Conservation (phyloP, 805 yeast species). For the Monosporozyma unispora region DNA sequence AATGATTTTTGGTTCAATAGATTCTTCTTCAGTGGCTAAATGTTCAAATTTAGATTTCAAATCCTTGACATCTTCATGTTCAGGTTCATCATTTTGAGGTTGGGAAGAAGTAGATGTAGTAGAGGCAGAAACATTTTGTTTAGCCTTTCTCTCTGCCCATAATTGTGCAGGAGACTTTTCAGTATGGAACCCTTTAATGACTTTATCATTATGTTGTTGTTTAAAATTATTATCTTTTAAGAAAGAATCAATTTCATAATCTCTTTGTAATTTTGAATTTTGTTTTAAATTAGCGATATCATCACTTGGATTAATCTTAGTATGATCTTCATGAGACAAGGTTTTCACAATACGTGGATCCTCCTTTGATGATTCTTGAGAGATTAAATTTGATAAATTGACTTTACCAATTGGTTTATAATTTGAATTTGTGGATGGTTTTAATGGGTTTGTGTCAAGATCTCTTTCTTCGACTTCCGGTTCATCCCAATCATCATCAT, state of each 20-base stretch:
- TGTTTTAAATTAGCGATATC: slow-evolving; percentile 32
- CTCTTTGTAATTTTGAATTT: slow-evolving; percentile 30
- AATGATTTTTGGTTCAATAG: slow-evolving; percentile 24
- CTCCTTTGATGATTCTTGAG: slow-evolving; percentile 34
- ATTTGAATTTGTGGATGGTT: slow-evolving; percentile 35
- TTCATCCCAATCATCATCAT: slow-evolving; percentile 38
- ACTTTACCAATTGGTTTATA: slow-evolving; percentile 59
- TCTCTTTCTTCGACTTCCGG: slow-evolving; percentile 42
- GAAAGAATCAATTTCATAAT: slow-evolving; percentile 29
- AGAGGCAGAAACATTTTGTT: not conserved
- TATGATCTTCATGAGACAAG: slow-evolving; percentile 4
- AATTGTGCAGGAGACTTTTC: slow-evolving; percentile 92
- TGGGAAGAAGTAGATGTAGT: not conserved
- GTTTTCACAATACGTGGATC: slow-evolving; percentile 31
- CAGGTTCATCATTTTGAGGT: slow-evolving; percentile 7
- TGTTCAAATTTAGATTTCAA: slow-evolving; percentile 34
- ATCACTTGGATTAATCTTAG: slow-evolving; percentile 19
- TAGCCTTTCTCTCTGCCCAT: slow-evolving; percentile 87
- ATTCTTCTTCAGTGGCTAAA: slow-evolving; percentile 13
- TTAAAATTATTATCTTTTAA: slow-evolving; percentile 9
- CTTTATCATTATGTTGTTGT: slow-evolving; percentile 27
- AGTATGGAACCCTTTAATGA: slow-evolving; percentile 51
- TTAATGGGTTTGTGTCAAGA: slow-evolving; percentile 38
- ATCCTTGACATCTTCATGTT: slow-evolving; percentile 25
- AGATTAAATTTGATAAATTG: slow-evolving; percentile 38